phyloP scores from a whole-genome alignment of 306 rosid genomes.

The Castanea sativa region DNA sequence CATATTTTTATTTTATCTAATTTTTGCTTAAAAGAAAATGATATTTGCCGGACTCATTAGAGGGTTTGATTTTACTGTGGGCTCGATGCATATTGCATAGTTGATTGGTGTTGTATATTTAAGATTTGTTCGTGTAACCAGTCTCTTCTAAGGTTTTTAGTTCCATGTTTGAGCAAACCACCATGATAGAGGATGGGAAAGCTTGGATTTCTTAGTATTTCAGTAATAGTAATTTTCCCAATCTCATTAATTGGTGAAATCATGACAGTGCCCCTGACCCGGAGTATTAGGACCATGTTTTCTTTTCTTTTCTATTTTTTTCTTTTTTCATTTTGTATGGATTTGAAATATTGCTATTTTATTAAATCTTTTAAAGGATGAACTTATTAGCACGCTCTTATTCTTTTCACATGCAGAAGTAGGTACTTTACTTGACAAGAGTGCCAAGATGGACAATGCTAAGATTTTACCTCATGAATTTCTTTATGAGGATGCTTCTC shows the following conservation, averaged over 20 bases:
- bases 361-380: neutral
- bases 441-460: conserved; percentile 30
- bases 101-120: neutral
- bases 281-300: neutral
- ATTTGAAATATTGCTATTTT: neutral
- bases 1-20: too few species aligned
- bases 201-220: neutral
- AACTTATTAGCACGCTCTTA: conserved; percentile 18
- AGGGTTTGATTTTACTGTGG: neutral
- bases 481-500: conserved; percentile 41
- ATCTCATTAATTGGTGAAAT: neutral
- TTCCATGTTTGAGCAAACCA: neutral
- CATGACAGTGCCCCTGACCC: neutral
- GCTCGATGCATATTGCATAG: neutral
- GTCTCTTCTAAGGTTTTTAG: neutral
- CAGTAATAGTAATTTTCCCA: neutral
- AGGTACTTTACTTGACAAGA: conserved; percentile 28
- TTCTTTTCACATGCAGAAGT: conserved; percentile 37
- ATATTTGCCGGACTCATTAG: neutral
- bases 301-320: neutral
- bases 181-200: neutral
- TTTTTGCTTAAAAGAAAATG: too few species aligned
- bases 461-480: conserved; percentile 36
- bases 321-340: neutral
- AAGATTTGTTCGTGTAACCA: neutral